Evolutionary conservation across 225 moss, liverwort and hornwort genomes (phyloP).

Genomic region (Physcomitrellopsis africana): DNA sequence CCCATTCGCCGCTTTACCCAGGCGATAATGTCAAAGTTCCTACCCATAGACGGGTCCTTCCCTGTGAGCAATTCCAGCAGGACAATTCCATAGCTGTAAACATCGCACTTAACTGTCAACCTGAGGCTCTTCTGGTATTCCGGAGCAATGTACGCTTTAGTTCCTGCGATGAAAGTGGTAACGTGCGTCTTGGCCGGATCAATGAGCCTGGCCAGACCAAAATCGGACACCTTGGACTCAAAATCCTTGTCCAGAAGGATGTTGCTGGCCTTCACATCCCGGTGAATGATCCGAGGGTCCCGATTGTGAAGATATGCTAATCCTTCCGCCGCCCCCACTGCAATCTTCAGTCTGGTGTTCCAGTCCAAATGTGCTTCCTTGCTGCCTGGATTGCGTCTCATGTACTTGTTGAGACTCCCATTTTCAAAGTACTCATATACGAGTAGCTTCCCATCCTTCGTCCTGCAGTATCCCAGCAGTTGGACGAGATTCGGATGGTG

Average conservation of each 20-base stretch:
- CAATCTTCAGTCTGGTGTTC: constrained; percentile 54
- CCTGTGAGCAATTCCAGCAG: constrained; percentile 55
- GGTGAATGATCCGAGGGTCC: constrained; percentile 60
- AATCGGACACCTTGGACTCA: constrained; percentile 61
- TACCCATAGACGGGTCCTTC: constrained; percentile 57
- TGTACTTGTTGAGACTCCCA: constrained; percentile 57
- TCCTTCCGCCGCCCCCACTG: constrained; percentile 47
- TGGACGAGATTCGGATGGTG: constrained; percentile 54
- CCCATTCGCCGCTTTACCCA: constrained; percentile 65
- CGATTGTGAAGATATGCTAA: constrained; percentile 54
- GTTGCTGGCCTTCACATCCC: constrained; percentile 65
- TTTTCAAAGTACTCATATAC: constrained; percentile 61
- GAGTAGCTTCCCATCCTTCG: constrained; percentile 56
- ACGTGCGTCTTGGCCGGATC: constrained; percentile 60
- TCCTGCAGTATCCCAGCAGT: constrained; percentile 57
- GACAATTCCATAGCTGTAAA: constrained; percentile 58
- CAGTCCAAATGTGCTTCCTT: constrained; percentile 44
- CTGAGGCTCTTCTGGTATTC: constrained; percentile 60
- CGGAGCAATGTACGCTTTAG: constrained; percentile 61
- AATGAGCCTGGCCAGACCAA: constrained; percentile 49
- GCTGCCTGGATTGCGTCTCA: constrained; percentile 41
- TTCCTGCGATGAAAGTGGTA: constrained; percentile 60
- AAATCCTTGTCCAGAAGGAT: constrained; percentile 57
- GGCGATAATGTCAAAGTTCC: constrained; percentile 55
- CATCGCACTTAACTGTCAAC: constrained; percentile 57